Conservation (phyloP, 352 stramenopile species). For the Phytophthora nicotianae region DNA sequence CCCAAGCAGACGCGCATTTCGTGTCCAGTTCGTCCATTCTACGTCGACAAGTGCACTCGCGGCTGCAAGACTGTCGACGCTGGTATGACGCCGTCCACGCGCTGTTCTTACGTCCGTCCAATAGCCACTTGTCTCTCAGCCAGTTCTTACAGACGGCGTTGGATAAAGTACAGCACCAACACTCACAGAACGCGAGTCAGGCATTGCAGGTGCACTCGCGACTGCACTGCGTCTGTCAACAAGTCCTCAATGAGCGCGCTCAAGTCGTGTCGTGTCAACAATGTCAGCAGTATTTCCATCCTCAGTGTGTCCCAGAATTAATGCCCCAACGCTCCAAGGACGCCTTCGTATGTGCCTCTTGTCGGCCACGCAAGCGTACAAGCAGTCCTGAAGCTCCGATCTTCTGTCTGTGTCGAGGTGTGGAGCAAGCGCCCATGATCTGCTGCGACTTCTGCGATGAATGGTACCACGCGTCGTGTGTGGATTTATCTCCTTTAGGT, state of each 20-base stretch:
- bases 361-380: constrained; percentile 26
- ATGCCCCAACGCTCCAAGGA: constrained; percentile 13
- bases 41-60: constrained; percentile 60
- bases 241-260: constrained; percentile 62
- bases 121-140: constrained; percentile 37
- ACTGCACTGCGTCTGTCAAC: constrained; percentile 74
- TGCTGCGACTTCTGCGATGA: constrained; percentile 90
- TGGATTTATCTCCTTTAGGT: constrained; percentile 56
- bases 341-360: constrained; percentile 25
- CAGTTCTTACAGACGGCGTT: constrained; percentile 56
- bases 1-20: constrained; percentile 59
- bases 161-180: constrained; percentile 34
- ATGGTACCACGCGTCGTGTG: constrained; percentile 83
- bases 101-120: constrained; percentile 61
- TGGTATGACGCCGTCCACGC: constrained; percentile 60
- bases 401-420: constrained; percentile 77
- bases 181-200: constrained; percentile 14
- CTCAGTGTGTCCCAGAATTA: constrained; percentile 49
- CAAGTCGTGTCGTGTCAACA: constrained; percentile 53
- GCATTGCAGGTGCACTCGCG: constrained; percentile 31
- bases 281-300: constrained; percentile 65
- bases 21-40: constrained; percentile 69
- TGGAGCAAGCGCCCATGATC: constrained; percentile 79
- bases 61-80: constrained; percentile 69
- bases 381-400: constrained; percentile 21